Evolutionary conservation across 768 basidiomycete genomes (phyloP).

Genomic region (Boletus sp.): DNA sequence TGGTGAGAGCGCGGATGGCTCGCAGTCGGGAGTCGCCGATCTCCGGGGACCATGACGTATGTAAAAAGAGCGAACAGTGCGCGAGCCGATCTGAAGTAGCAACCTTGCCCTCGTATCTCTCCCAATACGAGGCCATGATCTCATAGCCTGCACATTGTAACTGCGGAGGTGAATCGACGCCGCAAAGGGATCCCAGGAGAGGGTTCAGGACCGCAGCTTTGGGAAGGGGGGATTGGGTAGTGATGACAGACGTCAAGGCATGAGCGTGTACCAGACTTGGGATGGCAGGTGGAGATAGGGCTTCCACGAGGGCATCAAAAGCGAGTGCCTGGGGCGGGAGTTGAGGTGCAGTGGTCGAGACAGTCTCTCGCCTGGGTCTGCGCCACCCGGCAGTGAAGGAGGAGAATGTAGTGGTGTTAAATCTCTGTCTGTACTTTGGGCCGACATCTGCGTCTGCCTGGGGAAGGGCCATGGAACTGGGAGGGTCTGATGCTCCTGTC

Average conservation of each 20-base stretch:
- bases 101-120: slow-evolving; percentile 50
- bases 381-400: slow-evolving; percentile 40
- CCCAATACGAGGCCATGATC: slow-evolving; percentile 67
- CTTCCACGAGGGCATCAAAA: slow-evolving; percentile 47
- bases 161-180: slow-evolving; percentile 47
- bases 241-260: slow-evolving; percentile 50
- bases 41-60: slow-evolving; percentile 56
- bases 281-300: slow-evolving; percentile 51
- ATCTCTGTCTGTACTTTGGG: slow-evolving; percentile 37
- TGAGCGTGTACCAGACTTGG: slow-evolving; percentile 68
- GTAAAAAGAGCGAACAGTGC: slow-evolving; percentile 62
- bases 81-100: slow-evolving; percentile 59
- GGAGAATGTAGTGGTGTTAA: slow-evolving; percentile 43
- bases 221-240: slow-evolving; percentile 55
- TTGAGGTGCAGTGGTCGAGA: slow-evolving; percentile 25
- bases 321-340: slow-evolving; percentile 28
- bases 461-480: slow-evolving; percentile 29
- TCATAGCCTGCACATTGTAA: slow-evolving; percentile 72
- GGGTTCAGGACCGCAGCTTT: slow-evolving; percentile 52
- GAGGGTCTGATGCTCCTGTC: slow-evolving; percentile 4
- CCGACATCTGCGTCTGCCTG: slow-evolving; percentile 32
- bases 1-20: slow-evolving; percentile 64
- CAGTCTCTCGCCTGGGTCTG: slow-evolving; percentile 32
- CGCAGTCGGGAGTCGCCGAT: slow-evolving; percentile 71
- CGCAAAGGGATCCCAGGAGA: slow-evolving; percentile 60